A percentile compares a stretch with the other conserved stretches of the same genome.
phyloP scores from a whole-genome alignment of 257 asterid species.

The Nicotiana undulata region DNA sequence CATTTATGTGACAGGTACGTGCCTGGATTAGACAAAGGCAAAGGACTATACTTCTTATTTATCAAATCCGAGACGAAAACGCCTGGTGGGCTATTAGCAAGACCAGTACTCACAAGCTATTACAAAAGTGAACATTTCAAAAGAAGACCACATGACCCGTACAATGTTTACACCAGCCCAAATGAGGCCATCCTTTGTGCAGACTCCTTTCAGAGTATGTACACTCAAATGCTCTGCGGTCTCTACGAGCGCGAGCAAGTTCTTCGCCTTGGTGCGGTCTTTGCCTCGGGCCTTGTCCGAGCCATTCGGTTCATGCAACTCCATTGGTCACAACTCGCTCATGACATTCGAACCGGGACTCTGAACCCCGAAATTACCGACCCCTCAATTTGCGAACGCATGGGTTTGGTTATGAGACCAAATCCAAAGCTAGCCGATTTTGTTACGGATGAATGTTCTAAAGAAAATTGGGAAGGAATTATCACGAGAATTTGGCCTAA shows the following conservation, averaged over 20 bases:
- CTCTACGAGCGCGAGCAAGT: conserved; percentile 78
- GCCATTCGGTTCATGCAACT: conserved; percentile 95
- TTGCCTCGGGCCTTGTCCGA: conserved; percentile 96
- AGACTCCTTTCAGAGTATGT: conserved; percentile 95
- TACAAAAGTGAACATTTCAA: conserved; percentile 96
- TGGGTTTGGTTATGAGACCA: conserved; percentile 36
- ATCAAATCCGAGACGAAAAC: conserved; percentile 85
- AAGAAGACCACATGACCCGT: conserved; percentile 90
- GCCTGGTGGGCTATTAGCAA: conserved; percentile 85
- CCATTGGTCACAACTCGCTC: conserved; percentile 51
- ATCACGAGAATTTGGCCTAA: conserved; percentile 88
- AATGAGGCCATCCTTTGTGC: conserved; percentile 86
- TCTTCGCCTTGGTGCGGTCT: conserved; percentile 91
- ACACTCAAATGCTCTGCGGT: conserved; percentile 93
- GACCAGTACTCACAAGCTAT: conserved; percentile 96
- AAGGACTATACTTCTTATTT: conserved; percentile 78
- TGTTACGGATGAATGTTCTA: conserved; percentile 39
- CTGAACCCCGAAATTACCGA: conserved; percentile 49
- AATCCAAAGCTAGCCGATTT: conserved; percentile 55
- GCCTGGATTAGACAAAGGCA: conserved; percentile 89
- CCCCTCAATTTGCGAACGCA: conserved; percentile 38
- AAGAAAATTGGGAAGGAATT: conserved; percentile 74
- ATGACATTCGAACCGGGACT: conserved; percentile 62
- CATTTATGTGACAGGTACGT: conserved; percentile 58
- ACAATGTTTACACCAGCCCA: conserved; percentile 92